These are phyloP conservation scores for Phytophthora macrochlamydospora DNA, from an alignment of 352 stramenopile species.

Conservation along the genomic window DNA sequence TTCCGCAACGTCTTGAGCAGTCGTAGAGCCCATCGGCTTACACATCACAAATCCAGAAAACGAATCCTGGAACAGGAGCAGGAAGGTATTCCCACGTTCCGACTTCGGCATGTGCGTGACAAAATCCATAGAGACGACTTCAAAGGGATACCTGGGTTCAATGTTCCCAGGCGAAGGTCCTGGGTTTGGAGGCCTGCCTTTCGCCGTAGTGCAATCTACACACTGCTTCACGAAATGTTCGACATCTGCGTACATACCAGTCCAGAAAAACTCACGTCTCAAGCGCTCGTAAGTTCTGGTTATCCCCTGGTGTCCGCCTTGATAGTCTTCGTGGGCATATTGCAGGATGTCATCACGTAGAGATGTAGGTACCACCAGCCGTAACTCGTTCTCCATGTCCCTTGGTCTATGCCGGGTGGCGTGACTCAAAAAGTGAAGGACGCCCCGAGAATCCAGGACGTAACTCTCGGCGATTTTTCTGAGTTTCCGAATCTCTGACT, in stretches of 20 bases:
- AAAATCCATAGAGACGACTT: not conserved
- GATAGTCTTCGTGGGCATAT: not conserved
- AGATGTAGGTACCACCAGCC: not conserved
- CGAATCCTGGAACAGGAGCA: not conserved
- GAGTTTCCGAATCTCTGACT: not conserved
- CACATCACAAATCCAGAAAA: not conserved
- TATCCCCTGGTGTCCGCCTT: not conserved
- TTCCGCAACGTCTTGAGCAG: not conserved
- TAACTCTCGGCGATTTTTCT: not conserved
- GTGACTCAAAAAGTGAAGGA: not conserved
- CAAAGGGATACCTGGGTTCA: not conserved
- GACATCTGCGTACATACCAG: not conserved
- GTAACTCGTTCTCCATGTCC: not conserved
- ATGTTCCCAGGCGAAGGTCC: not conserved
- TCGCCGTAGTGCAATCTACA: not conserved
- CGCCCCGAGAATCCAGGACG: not conserved
- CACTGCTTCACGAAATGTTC: not conserved
- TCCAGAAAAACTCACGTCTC: not conserved
- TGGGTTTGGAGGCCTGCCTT: not conserved
- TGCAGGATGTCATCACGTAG: not conserved
- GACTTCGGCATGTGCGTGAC: not conserved
- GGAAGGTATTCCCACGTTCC: not conserved
- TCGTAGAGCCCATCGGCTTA: not conserved
- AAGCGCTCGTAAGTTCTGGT: not conserved
- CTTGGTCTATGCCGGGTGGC: not conserved